These are phyloP conservation scores for Aaosphaeria pasadenensis DNA, from an alignment of 2,329 filamentous ascomycete species.

Conservation along the genomic window DNA sequence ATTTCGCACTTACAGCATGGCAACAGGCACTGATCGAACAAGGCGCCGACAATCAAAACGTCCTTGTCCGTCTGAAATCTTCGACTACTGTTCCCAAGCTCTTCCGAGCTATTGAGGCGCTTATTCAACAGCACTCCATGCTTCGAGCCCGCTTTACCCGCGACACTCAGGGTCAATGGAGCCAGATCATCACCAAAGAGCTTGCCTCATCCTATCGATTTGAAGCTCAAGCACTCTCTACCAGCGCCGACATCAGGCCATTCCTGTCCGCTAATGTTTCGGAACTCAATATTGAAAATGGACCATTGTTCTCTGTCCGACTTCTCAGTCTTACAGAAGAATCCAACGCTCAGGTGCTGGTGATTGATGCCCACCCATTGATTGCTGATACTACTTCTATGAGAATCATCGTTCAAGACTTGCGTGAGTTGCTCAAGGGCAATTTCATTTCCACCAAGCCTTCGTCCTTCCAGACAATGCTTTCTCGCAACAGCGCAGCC, in stretches of 20 bases:
- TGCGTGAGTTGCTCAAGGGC: conserved; percentile 10
- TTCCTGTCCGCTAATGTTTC: conserved; percentile 1
- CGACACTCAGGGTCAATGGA: conserved; percentile 4
- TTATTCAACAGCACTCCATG: conserved; percentile 15
- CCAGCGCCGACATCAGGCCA: conserved; percentile 2
- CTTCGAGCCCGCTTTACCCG: conserved; percentile 13
- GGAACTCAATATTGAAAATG: conserved; percentile 9
- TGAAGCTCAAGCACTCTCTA: conserved; percentile 3
- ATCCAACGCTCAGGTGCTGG: conserved; percentile 5
- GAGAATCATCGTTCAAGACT: conserved; percentile 13
- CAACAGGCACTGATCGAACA: conserved; percentile 36
- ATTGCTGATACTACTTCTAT: conserved; percentile 10
- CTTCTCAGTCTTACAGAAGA: conserved; percentile 6
- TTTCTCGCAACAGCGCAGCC: background rate
- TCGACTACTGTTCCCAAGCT: conserved; percentile 18
- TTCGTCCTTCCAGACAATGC: conserved; percentile 9
- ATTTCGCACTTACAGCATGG: conserved; percentile 39
- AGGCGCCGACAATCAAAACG: conserved; percentile 33
- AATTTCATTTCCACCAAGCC: conserved; percentile 6
- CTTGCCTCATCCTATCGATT: conserved; percentile 9
- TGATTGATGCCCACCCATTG: conserved; percentile 8
- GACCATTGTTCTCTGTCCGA: conserved; percentile 11
- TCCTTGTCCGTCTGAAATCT: conserved; percentile 29
- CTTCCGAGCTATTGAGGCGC: conserved; percentile 9
- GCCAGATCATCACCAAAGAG: conserved; percentile 10